Percentiles rank a stretch among this genome's conserved stretches.
Evolutionary conservation across 371 early-diverging fungal genomes (phyloP).

Genomic region (Gilbertella persicaria): DNA sequence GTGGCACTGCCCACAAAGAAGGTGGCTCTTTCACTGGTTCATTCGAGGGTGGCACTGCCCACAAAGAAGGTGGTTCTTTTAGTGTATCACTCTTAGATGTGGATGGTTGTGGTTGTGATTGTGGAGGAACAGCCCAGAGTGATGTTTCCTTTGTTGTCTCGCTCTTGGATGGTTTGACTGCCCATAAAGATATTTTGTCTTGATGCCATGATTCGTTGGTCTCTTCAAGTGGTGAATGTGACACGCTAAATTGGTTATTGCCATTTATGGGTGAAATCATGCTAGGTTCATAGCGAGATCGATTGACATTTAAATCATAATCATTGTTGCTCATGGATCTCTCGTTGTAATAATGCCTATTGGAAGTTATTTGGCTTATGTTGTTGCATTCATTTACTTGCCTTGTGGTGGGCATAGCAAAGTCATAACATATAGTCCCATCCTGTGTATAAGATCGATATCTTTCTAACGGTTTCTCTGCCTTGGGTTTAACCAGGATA

Average conservation of each 20-base stretch:
- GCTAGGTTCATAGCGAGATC: slow-evolving; percentile 6
- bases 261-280: slow-evolving; percentile 7
- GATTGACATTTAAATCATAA: slow-evolving; percentile 7
- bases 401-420: too few species aligned
- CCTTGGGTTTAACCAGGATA: slow-evolving; percentile 36
- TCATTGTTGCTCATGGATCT: slow-evolving; percentile 2
- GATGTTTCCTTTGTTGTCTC: background rate
- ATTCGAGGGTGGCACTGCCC: slow-evolving; percentile 2
- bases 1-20: slow-evolving; percentile 8
- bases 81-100: background rate
- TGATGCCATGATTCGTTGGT: slow-evolving; percentile 12
- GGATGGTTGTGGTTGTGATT: background rate
- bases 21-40: background rate
- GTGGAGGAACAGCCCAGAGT: slow-evolving; percentile 4
- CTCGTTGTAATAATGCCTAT: background rate
- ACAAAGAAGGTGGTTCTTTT: background rate
- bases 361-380: background rate
- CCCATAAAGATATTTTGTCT: too few species aligned
- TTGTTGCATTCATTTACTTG: slow-evolving; percentile 11
- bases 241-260: too few species aligned
- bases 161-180: background rate
- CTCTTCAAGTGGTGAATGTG: too few species aligned
- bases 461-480: slow-evolving; percentile 21
- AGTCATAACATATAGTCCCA: slow-evolving; percentile 25
- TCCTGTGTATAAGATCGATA: slow-evolving; percentile 27